Conservation (phyloP, 192 early-diverging fungal genomes). For the Pilobolus umbonatus region DNA sequence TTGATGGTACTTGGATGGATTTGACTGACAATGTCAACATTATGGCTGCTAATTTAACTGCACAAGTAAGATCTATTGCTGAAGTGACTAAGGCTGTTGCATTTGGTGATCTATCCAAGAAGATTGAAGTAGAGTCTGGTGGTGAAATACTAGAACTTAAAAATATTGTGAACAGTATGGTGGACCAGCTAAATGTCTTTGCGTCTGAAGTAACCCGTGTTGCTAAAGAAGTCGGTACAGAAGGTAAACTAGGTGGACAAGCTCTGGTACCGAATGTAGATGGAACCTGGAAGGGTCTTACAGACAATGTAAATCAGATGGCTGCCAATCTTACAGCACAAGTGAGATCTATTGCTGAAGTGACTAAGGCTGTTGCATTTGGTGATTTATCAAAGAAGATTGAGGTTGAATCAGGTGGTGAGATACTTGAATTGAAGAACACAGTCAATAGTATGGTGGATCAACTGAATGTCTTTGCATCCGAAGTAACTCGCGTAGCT, state of each 20-base stretch:
- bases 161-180: conserved; percentile 58
- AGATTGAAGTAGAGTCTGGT: conserved; percentile 43
- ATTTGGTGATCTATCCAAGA: conserved; percentile 44
- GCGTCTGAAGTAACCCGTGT: conserved; percentile 59
- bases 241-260: conserved; percentile 72
- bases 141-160: conserved; percentile 56
- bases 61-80: conserved; percentile 49
- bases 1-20: conserved; percentile 50
- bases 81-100: conserved; percentile 47
- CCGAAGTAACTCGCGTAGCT: conserved; percentile 60
- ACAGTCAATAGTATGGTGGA: conserved; percentile 71
- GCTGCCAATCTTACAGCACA: conserved; percentile 64
- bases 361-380: conserved; percentile 60
- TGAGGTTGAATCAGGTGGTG: conserved; percentile 58
- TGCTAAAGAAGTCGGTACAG: conserved; percentile 57
- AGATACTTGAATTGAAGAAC: conserved; percentile 61
- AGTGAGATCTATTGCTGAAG: conserved; percentile 61
- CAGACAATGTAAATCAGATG: conserved; percentile 69
- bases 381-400: conserved; percentile 63
- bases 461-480: conserved; percentile 50
- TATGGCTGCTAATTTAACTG: conserved; percentile 54
- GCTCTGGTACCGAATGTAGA: conserved; percentile 51
- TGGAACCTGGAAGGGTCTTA: conserved; percentile 63
- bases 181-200: conserved; percentile 52
- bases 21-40: conserved; percentile 53